These are phyloP conservation scores for Colletotrichum shisoi DNA, from an alignment of 2,329 filamentous ascomycete species.

Conservation along the genomic window DNA sequence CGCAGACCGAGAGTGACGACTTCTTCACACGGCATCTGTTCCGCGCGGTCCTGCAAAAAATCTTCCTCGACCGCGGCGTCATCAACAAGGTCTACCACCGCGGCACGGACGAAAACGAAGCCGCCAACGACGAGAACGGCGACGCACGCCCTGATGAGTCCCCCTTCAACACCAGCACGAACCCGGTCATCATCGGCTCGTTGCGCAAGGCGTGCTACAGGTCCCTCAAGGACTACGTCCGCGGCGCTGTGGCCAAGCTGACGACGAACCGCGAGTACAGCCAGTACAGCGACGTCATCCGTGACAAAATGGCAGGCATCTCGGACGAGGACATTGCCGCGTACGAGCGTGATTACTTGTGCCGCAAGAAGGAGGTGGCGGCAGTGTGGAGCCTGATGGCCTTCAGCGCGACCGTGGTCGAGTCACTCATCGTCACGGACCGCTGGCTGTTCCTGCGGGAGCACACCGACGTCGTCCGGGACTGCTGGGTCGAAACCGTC, in stretches of 20 bases:
- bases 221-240: constrained; percentile 78
- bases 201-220: constrained; percentile 81
- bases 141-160: constrained; percentile 42
- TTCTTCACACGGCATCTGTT: constrained; percentile 97
- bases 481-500: constrained; percentile 90
- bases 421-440: constrained; percentile 89
- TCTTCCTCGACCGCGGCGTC: constrained; percentile 87
- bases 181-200: constrained; percentile 86
- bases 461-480: constrained; percentile 71
- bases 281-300: constrained; percentile 67
- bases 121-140: constrained; percentile 39
- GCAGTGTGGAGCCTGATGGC: constrained; percentile 96
- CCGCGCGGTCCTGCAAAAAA: constrained; percentile 85
- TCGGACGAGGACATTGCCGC: constrained; percentile 76
- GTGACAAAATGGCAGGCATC: constrained; percentile 70
- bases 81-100: constrained; percentile 67
- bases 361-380: constrained; percentile 80
- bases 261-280: constrained; percentile 64
- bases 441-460: constrained; percentile 87
- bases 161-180: constrained; percentile 67
- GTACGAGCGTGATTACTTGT: constrained; percentile 72
- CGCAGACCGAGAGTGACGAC: constrained; percentile 75
- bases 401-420: constrained; percentile 87
- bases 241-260: constrained; percentile 81
- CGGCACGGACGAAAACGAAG: constrained; percentile 44